Conservation (phyloP, 495 filamentous ascomycete genomes). For the Xylaria venustula region DNA sequence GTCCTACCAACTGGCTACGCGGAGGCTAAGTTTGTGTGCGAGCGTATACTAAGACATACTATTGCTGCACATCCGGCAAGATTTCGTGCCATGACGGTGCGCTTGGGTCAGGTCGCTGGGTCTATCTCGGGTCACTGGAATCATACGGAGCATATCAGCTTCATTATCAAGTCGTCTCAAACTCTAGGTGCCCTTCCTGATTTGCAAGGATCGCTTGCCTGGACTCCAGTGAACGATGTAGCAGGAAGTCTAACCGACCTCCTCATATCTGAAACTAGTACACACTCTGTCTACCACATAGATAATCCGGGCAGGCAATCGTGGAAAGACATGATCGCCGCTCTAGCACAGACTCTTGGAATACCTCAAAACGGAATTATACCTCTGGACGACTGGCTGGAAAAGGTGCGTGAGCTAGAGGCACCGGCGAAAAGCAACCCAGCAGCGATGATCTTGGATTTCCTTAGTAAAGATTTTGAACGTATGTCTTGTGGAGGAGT, state of each 20-base stretch:
- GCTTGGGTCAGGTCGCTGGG: constrained; percentile 38
- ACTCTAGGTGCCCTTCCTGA: constrained; percentile 39
- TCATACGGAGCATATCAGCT: constrained; percentile 44
- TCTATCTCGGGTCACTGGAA: constrained; percentile 55
- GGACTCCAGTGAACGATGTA: constrained; percentile 43
- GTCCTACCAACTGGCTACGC: constrained; percentile 1
- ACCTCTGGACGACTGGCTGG: constrained; percentile 22
- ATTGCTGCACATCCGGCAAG: constrained; percentile 22
- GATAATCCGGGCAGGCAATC: constrained; percentile 51
- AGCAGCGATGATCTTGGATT: constrained; percentile 38
- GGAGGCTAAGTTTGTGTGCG: constrained; percentile 7
- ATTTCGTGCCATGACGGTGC: constrained; percentile 39
- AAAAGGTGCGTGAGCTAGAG: constrained; percentile 11
- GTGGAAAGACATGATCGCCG: constrained; percentile 43
- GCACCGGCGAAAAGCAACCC: constrained; percentile 38
- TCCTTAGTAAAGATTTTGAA: constrained; percentile 44
- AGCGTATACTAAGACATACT: constrained; percentile 2
- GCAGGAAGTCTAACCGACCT: constrained; percentile 22
- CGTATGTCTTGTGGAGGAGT: constrained; percentile 49
- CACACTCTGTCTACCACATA: constrained; percentile 51
- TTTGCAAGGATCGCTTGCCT: constrained; percentile 37
- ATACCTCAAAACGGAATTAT: constrained; percentile 24
- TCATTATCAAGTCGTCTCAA: constrained; percentile 53
- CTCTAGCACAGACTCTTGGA: constrained; percentile 41
- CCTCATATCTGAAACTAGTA: neutral